These are phyloP conservation scores for Pulveroboletus sp. DNA, from an alignment of 768 basidiomycete species.

Conservation along the genomic window DNA sequence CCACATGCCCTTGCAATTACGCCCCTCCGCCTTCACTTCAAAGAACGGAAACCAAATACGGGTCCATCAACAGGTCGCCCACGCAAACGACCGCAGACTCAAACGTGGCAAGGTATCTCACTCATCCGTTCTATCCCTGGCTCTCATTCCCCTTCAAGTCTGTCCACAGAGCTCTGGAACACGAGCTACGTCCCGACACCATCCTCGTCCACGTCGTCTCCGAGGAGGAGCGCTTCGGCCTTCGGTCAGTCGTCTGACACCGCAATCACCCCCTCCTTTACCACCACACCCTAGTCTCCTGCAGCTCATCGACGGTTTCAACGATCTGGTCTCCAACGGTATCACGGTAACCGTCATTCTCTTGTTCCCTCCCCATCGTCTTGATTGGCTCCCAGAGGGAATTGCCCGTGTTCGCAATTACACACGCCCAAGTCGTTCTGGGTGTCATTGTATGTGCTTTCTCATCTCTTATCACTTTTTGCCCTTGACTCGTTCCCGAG, in stretches of 20 bases:
- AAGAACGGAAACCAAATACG: constrained; percentile 55
- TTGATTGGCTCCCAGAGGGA: constrained; percentile 51
- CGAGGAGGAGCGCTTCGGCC: constrained; percentile 73
- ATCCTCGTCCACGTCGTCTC: constrained; percentile 46
- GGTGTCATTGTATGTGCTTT: constrained; percentile 63
- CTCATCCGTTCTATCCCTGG: background rate
- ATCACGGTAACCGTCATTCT: constrained; percentile 42
- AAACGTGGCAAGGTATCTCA: constrained; percentile 51
- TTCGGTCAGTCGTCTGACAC: constrained; percentile 45
- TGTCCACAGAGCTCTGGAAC: constrained; percentile 74
- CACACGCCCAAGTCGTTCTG: constrained; percentile 57
- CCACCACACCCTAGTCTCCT: constrained; percentile 47
- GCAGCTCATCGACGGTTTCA: constrained; percentile 66
- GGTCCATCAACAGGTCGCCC: constrained; percentile 48
- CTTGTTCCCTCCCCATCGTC: background rate
- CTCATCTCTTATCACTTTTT: background rate
- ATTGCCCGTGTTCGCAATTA: constrained; percentile 75
- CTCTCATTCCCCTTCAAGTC: constrained; percentile 35
- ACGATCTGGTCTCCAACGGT: constrained; percentile 43
- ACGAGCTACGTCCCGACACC: constrained; percentile 59
- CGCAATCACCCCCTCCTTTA: background rate
- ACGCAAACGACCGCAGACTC: constrained; percentile 48
- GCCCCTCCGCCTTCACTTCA: constrained; percentile 55
- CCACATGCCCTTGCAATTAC: constrained; percentile 40
- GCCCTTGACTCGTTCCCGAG: constrained; percentile 30